Evolutionary conservation across 768 basidiomycete genomes (phyloP).

Genomic region (Lactarius evosmus): DNA sequence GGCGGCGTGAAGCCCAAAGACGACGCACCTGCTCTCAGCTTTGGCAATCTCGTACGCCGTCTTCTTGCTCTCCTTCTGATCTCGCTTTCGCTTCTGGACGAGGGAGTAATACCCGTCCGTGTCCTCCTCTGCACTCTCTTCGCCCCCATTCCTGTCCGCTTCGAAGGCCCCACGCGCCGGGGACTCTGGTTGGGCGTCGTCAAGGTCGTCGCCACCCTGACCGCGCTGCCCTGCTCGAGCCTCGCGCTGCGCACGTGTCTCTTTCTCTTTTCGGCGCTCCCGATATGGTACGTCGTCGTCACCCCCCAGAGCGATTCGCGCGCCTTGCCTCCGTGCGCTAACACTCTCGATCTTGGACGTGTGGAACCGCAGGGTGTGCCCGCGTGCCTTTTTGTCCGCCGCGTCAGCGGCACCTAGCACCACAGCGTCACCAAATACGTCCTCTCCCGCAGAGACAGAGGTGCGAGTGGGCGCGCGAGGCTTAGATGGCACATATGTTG

Average conservation of each 20-base stretch:
- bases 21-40: slow-evolving; percentile 54
- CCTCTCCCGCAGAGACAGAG: slow-evolving; percentile 27
- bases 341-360: slow-evolving; percentile 87
- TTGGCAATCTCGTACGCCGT: slow-evolving; percentile 69
- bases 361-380: slow-evolving; percentile 87
- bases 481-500: slow-evolving; percentile 50
- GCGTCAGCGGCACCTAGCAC: slow-evolving; percentile 68
- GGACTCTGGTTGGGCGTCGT: slow-evolving; percentile 51
- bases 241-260: slow-evolving; percentile 54
- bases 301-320: slow-evolving; percentile 73
- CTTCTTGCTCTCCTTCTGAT: slow-evolving; percentile 76
- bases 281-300: slow-evolving; percentile 95
- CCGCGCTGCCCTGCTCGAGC: slow-evolving; percentile 44
- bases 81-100: slow-evolving; percentile 68
- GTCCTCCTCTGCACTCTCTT: slow-evolving; percentile 40
- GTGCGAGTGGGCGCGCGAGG: slow-evolving; percentile 25
- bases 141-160: slow-evolving; percentile 40
- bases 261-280: slow-evolving; percentile 64
- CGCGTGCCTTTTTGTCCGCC: slow-evolving; percentile 78
- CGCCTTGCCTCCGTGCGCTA: slow-evolving; percentile 68
- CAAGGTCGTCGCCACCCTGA: slow-evolving; percentile 65
- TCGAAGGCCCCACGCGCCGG: slow-evolving; percentile 30
- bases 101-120: slow-evolving; percentile 88
- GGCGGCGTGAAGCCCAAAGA: neutral
- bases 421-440: slow-evolving; percentile 74